A percentile compares a stretch with the other conserved stretches of the same genome.
phyloP scores from a whole-genome alignment of 2,329 filamentous ascomycete genomes.

The Cercospora citrullina region DNA sequence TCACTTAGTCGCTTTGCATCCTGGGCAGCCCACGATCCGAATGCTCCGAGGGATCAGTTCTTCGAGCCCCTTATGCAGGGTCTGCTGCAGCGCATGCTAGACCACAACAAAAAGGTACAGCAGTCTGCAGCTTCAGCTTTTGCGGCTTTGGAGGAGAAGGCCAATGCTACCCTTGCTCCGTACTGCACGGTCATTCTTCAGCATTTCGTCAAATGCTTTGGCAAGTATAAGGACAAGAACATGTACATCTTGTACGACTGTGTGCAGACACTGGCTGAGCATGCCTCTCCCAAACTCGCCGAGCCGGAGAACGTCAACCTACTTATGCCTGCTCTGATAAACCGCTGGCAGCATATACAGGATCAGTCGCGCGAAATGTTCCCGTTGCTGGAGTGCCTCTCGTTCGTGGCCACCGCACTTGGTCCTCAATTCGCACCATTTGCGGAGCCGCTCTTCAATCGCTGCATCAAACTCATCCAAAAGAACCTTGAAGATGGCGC shows the following conservation, averaged over 20 bases:
- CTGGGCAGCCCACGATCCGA: constrained; percentile 79
- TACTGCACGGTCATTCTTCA: constrained; percentile 88
- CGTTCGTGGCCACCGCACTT: constrained; percentile 87
- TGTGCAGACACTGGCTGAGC: constrained; percentile 92
- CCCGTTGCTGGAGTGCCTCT: constrained; percentile 91
- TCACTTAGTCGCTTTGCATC: constrained; percentile 88
- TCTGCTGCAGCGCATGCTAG: constrained; percentile 89
- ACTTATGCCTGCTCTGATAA: constrained; percentile 89
- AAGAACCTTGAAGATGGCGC: constrained; percentile 82
- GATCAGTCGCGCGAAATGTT: constrained; percentile 93
- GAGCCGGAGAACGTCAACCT: constrained; percentile 75
- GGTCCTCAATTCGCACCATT: constrained; percentile 80
- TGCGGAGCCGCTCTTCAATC: constrained; percentile 77
- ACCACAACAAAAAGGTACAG: constrained; percentile 96
- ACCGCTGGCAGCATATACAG: constrained; percentile 80
- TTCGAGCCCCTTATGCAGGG: constrained; percentile 98
- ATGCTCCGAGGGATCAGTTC: constrained; percentile 69
- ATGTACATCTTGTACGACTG: constrained; percentile 99
- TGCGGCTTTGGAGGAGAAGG: constrained; percentile 92
- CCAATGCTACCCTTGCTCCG: constrained; percentile 73
- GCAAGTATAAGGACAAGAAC: constrained; percentile 95
- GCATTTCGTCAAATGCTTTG: constrained; percentile 90
- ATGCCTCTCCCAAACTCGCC: constrained; percentile 80
- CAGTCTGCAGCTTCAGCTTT: constrained; percentile 95
- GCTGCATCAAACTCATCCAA: constrained; percentile 90